Evolutionary conservation across 345 rosid genomes (phyloP).

Genomic region (Lenwebbia sp.): DNA sequence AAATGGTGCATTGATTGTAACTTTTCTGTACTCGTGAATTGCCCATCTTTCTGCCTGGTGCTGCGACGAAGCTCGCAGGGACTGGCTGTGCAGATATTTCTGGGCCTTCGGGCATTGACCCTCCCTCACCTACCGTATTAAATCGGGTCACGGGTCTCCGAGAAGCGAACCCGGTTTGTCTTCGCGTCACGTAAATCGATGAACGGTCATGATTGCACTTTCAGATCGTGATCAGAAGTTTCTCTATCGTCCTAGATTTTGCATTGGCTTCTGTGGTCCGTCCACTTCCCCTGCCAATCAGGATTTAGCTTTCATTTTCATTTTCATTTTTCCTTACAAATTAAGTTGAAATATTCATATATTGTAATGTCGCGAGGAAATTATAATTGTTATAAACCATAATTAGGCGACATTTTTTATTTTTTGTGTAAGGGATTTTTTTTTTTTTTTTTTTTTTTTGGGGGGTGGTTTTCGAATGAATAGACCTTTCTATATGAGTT

Average conservation of each 20-base stretch:
- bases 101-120: background rate
- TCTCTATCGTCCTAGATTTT: background rate
- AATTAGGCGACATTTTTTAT: background rate
- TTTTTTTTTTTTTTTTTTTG: background rate
- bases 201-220: background rate
- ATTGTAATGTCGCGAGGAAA: background rate
- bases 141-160: slow-evolving; percentile 23
- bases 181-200: background rate
- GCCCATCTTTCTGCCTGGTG: background rate
- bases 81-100: background rate
- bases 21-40: too few species aligned
- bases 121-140: slow-evolving; percentile 5
- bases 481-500: background rate
- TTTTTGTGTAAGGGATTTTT: background rate
- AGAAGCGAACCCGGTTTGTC: background rate
- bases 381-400: background rate
- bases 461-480: background rate
- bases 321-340: background rate
- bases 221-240: background rate
- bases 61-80: background rate
- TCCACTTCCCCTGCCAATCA: too few species aligned
- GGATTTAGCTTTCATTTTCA: too few species aligned
- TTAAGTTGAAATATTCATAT: background rate
- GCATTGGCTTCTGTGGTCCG: background rate
- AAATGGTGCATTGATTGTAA: too few species aligned